phyloP scores from a whole-genome alignment of 2,329 filamentous ascomycete genomes.

The Periglandula ipomoeae region DNA sequence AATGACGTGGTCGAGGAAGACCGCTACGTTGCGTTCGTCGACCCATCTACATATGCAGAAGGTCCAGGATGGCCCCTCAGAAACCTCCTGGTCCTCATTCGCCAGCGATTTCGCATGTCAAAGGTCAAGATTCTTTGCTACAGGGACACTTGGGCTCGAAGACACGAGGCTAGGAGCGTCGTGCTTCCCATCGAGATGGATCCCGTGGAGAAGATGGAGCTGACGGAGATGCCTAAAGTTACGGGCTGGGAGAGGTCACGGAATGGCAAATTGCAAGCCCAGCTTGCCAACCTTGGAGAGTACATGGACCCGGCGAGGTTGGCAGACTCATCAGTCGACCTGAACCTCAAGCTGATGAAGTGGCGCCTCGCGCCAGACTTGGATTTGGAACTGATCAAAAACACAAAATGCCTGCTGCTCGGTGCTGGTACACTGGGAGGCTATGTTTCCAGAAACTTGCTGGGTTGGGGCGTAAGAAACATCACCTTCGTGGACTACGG shows the following conservation, averaged over 20 bases:
- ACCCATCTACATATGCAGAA: conserved; percentile 81
- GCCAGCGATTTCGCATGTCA: conserved; percentile 68
- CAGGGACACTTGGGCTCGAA: conserved; percentile 67
- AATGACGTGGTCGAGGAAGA: conserved; percentile 60
- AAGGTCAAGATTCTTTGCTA: conserved; percentile 84
- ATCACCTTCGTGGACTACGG: conserved; percentile 96
- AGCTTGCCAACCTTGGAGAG: conserved; percentile 74
- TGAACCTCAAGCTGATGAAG: conserved; percentile 97
- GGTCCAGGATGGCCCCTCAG: conserved; percentile 89
- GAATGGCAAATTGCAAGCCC: conserved; percentile 66
- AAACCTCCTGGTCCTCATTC: conserved; percentile 77
- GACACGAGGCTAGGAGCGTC: conserved; percentile 74
- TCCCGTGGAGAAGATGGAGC: conserved; percentile 31
- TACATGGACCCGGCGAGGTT: conserved; percentile 87
- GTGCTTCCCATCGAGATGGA: conserved; percentile 60
- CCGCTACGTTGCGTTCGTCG: conserved; percentile 76
- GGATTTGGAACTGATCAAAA: conserved; percentile 80
- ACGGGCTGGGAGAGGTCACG: conserved; percentile 91
- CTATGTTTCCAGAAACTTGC: conserved; percentile 83
- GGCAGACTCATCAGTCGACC: conserved; percentile 87
- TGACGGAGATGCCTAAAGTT: conserved; percentile 66
- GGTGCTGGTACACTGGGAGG: conserved; percentile 90
- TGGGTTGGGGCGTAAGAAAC: conserved; percentile 92
- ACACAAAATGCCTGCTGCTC: conserved; percentile 80
- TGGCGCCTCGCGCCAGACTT: conserved; percentile 90